Evolutionary conservation across 257 asterid species (phyloP), one percentile per base, ranked within the genome.

Genomic region (Solanum verrucosum): DNA sequence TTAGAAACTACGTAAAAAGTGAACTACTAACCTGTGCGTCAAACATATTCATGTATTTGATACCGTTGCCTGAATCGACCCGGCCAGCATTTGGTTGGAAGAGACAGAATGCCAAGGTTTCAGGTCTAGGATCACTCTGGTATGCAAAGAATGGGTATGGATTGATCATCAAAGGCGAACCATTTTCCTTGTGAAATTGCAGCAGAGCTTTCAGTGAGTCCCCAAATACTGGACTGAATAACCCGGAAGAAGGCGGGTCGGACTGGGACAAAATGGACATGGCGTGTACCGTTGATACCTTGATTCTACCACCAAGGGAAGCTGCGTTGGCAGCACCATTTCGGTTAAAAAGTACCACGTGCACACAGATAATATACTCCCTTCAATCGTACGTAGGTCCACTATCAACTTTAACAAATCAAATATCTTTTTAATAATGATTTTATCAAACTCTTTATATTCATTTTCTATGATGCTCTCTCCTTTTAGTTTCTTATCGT

Each of bases 41-140:
- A 87, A 96, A 97, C 99, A 97, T 97, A 98, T 97, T 97, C 99
- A 93, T 94, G 92, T 97, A 97, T 90, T 94, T 96, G 84, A 94
- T 96, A 86, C 98, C 95, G 9, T 89, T 90, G 72, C 93, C 92
- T 2, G 98, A 60, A 90, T 97, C 99, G 3, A 89, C 90, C 49
- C 99, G 94, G 23, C 99, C 99, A 8, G 96, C 95, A 63, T 97
- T 97, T 13, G 98, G 98, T 91, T 94, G 98, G 94, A 97, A 97
- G 90, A 97, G 95, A 60, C 99, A 97, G 90, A 96, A 97, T 4
- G 99, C 95, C 90, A 93, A 73, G 0, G 99, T 97, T 33, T 96
- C 99, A 1, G 98, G 93, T 91, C 99, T 89, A 1, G 98, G 96
- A 83, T 97, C 99, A 79, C 97, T 93, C 79, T 93, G 94, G 86